Base-by-base conservation (phyloP, 495 filamentous ascomycete species). In the Antarctomyces pellizariae region DNA sequence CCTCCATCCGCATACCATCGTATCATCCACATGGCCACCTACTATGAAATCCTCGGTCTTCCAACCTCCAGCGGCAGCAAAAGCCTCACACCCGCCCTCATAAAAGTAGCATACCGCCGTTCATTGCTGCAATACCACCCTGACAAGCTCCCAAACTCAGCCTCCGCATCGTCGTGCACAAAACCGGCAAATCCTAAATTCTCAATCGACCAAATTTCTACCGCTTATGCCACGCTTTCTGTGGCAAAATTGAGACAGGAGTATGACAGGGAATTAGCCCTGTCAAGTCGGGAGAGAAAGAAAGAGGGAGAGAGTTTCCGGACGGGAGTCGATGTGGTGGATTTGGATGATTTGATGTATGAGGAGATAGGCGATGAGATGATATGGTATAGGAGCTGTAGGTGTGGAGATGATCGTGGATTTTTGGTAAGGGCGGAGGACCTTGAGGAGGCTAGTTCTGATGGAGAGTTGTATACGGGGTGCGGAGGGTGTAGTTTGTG, bases 401-500 rank as follows among this genome's bases (percentile, higher is more conserved):
- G 80, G 23, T 92, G 82, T 51, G 80, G 82, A 10, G 76, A 82
- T 49, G 56, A 58, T 23, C 54, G 55, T 12, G 80, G 75, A 0
- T 92, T 72, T 32, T 35, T 64, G 15, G 54, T 89, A 7, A 59
- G 52, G 1, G 78, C 89, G 43, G 38, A 41, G 3, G 71, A 89
- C 38, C 47, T 92, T 18, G 74, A 77, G 38, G 62, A 62, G 38
- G 62, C 65, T 34, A 53, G 28, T 11, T 43, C 33, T 7, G 34
- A 36, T 19, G 66, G 75, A 0, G 75, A 83, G 52, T 45, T 86
- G 33, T 57, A 72, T 33, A 63, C 80, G 16, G 75, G 71, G 11
- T 90, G 79, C 45, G 55, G 56, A 10, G 75, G 78, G 25, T 90
- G 78, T 42, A 84, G 75, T 52, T 55, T 89, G 27, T 84, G 68